Base-by-base conservation (phyloP, 768 basidiomycete genomes). In the Lentinus brumalis region DNA sequence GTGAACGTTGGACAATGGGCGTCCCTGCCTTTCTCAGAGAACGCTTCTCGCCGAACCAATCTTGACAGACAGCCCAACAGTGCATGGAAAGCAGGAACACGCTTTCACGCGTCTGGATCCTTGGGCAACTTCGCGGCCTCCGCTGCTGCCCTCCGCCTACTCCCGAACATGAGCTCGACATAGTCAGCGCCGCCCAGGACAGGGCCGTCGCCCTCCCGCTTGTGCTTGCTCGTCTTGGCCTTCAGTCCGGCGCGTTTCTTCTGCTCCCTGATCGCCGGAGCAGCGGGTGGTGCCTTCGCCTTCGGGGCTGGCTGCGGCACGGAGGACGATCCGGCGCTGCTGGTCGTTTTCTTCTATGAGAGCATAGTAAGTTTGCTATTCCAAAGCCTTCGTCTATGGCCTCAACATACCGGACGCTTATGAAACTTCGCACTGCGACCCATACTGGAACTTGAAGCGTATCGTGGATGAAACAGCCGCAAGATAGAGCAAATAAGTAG, bases 111-210 rank as follows among this genome's bases (percentile, higher is more conserved):
- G 14, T 59, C 62, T 9, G 53, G 49, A 44, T 69, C 69, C 58
- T 57, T 38, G 16, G 84, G 82, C 44, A 92, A 70, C 65, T 88
- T 92, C 45, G 77, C 69, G 7, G 87, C 89, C 72, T 92, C 91
- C 69, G 83, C 79, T 55, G 75, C 78, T 14, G 85, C 89, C 69
- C 83, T 89, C 67, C 81, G 79, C 61, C 90, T 77, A n/a, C 89
- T 79, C 16, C 90, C 89, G 79, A 86, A 78, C 78, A 91, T 75
- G 63, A 92, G 70, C 11, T 82, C 78, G 49, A 93, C 85, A 69
- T 92, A 93, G 72, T 93, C 91, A 32, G 87, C 90, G 18, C 83
- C 89, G 18, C 88, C 89, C 40, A 92, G 76, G 3, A 92, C 80
- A 54, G 70, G 80, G 0, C 74, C 78, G 14, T 73, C 79, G 50